These are phyloP conservation scores for Saccharomyces hybrid DNA, from an alignment of 1,139 yeast genomes.

Conservation along the genomic window DNA sequence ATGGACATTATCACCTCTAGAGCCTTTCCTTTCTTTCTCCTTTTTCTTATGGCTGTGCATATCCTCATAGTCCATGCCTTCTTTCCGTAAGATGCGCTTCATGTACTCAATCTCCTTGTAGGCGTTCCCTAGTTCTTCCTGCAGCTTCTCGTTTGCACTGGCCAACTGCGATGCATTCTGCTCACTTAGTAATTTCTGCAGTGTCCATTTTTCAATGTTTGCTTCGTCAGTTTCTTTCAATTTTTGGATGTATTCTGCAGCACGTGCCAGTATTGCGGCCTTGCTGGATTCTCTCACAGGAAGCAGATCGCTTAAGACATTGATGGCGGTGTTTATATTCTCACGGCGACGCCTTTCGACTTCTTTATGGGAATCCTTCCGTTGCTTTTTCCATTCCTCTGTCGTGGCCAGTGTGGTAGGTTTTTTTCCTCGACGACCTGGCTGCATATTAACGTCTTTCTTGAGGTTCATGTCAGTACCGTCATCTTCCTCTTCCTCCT, in stretches of 20 bases:
- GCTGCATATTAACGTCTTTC: slow-evolving; percentile 20
- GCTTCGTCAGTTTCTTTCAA: slow-evolving; percentile 82
- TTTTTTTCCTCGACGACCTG: slow-evolving; percentile 29
- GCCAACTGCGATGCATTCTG: slow-evolving; percentile 80
- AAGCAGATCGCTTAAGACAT: slow-evolving; percentile 65
- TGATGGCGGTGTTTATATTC: slow-evolving; percentile 81
- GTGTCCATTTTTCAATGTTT: slow-evolving; percentile 87
- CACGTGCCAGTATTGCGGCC: slow-evolving; percentile 79
- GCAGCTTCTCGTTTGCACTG: slow-evolving; percentile 70
- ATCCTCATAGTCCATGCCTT: slow-evolving; percentile 11
- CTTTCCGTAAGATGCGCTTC: slow-evolving; percentile 39
- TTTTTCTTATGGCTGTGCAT: slow-evolving; percentile 1
- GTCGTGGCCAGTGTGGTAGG: slow-evolving; percentile 50
- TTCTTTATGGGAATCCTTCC: slow-evolving; percentile 91
- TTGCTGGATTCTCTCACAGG: slow-evolving; percentile 90
- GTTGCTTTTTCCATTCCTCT: slow-evolving; percentile 80
- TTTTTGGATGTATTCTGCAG: slow-evolving; percentile 82
- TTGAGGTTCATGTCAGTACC: slow-evolving; percentile 10
- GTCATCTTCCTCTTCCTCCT: slow-evolving; percentile 1
- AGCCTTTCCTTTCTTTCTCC: neutral
- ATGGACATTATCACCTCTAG: neutral
- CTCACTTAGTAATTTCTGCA: slow-evolving; percentile 83
- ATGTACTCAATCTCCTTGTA: slow-evolving; percentile 84
- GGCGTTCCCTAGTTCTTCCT: slow-evolving; percentile 78
- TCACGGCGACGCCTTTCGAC: slow-evolving; percentile 96